Base-by-base conservation (phyloP, 2,329 filamentous ascomycete genomes). In the Sclerotinia subarctica region DNA sequence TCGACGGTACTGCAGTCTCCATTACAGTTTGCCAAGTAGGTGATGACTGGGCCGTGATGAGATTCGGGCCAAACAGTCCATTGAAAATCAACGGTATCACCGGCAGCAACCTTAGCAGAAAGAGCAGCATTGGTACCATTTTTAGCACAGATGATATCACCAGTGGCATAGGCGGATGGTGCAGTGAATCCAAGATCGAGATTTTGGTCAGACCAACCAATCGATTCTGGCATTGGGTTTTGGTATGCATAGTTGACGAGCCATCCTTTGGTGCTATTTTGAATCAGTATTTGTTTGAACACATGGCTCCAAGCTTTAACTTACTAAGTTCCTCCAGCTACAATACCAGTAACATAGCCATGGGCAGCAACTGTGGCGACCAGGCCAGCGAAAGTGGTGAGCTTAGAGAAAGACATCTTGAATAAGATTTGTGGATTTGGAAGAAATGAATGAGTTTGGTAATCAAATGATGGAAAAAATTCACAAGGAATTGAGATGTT, bases 101-200 rank as follows among this genome's bases (percentile, higher is more conserved):
- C 83, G 3, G 83, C 82, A 5, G 77, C 73, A 49, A 84, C 78
- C 17, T 77, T 75, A 8, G 81, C 80, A 62, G 79, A 78, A 4
- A 78, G 78, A 29, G 77, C 74, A 1, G 78, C 83, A 21, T 81
- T 78, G 3, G 76, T 78, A 10, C 79, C 79, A 15, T 77, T 75
- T 24, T 77, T 78, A 74, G 84, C 82, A 74, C 84, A 85, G 74
- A 83, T 81, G 71, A 85, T 85, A 63, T 84, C 81, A 1, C 78
- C 72, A 51, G 71, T 73, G 24, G 69, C 72, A 69, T 82, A 83
- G 32, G 77, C 76, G 66, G 78, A 79, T 17, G 85, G 84, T 26
- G 80, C 80, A 66, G 86, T 81, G 76, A 80, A 83, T 24, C 82
- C 81, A 69, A 82, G 82, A 73, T 67, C 64, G 26, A 62, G 44